phyloP scores from a whole-genome alignment of 495 filamentous ascomycete species.

The Bacidia rubella region DNA sequence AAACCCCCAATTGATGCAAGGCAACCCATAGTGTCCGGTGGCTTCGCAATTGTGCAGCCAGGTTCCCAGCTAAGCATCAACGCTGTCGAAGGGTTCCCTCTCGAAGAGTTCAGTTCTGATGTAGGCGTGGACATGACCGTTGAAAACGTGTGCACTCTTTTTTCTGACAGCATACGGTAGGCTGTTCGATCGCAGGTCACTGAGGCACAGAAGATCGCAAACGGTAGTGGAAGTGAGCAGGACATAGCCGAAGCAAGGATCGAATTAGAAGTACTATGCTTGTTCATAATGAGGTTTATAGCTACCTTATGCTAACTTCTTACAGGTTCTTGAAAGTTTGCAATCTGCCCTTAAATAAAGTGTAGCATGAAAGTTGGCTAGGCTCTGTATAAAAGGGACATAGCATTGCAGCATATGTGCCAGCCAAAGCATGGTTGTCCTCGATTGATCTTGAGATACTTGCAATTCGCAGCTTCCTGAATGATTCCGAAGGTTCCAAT shows the following conservation, averaged over 20 bases:
- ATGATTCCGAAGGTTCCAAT: no score
- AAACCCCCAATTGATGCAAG: neutral
- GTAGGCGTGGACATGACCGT: conserved; percentile 26
- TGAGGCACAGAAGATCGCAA: conserved; percentile 90
- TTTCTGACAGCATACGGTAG: conserved; percentile 16
- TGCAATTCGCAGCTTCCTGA: no score
- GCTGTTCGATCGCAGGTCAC: conserved; percentile 65
- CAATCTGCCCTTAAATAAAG: conserved; percentile 64
- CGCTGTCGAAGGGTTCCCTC: conserved; percentile 82
- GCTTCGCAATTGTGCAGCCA: conserved; percentile 93
- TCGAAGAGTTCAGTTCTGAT: conserved; percentile 92
- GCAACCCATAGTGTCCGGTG: conserved; percentile 63
- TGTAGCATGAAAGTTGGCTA: no score
- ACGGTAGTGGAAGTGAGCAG: conserved; percentile 84
- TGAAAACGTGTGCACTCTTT: neutral
- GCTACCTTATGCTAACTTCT: conserved; percentile 5
- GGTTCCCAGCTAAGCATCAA: conserved; percentile 94
- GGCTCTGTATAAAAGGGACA: no score
- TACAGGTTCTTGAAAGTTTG: conserved; percentile 57
- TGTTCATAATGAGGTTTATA: neutral
- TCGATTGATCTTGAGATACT: no score
- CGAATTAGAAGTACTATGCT: conserved; percentile 69
- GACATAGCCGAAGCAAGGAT: conserved; percentile 98
- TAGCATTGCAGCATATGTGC: no score
- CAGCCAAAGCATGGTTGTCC: no score